Evolutionary conservation across 2,329 filamentous ascomycete species (phyloP), one percentile per base, ranked within the genome.

Genomic region (Stagonosporopsis vannaccii): DNA sequence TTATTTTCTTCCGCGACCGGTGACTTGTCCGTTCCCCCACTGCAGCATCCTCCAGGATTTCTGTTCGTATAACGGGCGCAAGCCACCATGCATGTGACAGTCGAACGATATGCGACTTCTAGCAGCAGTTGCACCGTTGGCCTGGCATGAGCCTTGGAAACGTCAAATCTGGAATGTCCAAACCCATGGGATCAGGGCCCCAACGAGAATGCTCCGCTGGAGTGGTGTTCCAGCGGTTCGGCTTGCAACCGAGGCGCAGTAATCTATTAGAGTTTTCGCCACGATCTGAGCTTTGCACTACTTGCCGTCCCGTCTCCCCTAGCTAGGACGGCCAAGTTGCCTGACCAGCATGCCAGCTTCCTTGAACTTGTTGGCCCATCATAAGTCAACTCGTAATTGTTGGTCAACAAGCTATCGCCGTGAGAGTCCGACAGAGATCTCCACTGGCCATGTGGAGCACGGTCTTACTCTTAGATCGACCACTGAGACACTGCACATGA

Each of bases 261-360:
- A 11, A 26, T 32, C n/a, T 11, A 28, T 19, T 35, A 40, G 17
- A 19, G 46, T 56, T 51, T 32, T 1, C 9, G 22, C 39, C 33
- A 41, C 40, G 1, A 40, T 50, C 52, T 42, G 32, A 32, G 23
- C 36, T 47, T 39, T 19, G 36, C 36, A 23, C 42, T 42, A 41
- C 41, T 47, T 47, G 41, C 47, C 53, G 37, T 51, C 36, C 53
- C 53, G 53, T 20, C 7, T 42, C 37, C 42, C 47, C 40, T 51
- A 36, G 26, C 40, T 50, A 30, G 39, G 4, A 39, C 6, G 19
- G 20, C 36, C 11, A 37, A 23, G 32, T 2, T 32, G 30, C 13
- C n/a, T 11, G 30, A 48, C 43, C 12, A 37, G 20, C 8, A 15
- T 42, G 43, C 43, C 12, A 37, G 20, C 8, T 19, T 42, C 20